phyloP scores from a whole-genome alignment of 164 flowering plant species.

The Chimonanthus salicifolius region DNA sequence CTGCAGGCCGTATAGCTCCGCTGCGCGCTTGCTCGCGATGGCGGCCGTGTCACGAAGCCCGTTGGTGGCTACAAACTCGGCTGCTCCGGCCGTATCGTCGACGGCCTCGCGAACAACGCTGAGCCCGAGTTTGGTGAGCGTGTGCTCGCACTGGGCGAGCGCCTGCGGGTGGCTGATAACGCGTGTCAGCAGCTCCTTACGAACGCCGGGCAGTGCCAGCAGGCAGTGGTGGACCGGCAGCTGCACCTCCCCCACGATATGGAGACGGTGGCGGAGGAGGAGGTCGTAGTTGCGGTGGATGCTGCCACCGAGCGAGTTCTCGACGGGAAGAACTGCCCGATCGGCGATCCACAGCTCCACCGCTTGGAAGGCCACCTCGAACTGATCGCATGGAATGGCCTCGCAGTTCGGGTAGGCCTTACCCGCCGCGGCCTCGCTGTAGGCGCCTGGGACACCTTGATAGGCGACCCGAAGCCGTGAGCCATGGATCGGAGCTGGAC shows the following conservation, averaged over 20 bases:
- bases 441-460: slow-evolving; percentile 28
- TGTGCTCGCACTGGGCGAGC: slow-evolving; percentile 23
- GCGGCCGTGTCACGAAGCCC: slow-evolving; percentile 26
- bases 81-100: slow-evolving; percentile 31
- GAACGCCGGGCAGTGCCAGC: slow-evolving; percentile 26
- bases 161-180: slow-evolving; percentile 30
- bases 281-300: slow-evolving; percentile 21
- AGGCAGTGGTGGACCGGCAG: slow-evolving; percentile 24
- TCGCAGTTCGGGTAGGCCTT: slow-evolving; percentile 19
- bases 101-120: slow-evolving; percentile 19
- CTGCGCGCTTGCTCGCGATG: slow-evolving; percentile 24
- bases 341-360: slow-evolving; percentile 19
- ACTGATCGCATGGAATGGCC: slow-evolving; percentile 20
- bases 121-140: slow-evolving; percentile 8
- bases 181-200: slow-evolving; percentile 14
- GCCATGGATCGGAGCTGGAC: not conserved
- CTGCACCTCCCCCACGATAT: slow-evolving; percentile 19
- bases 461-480: slow-evolving; percentile 16
- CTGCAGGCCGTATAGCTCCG: slow-evolving; percentile 19
- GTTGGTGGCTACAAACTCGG: slow-evolving; percentile 18
- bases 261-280: slow-evolving; percentile 12
- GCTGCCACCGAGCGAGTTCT: slow-evolving; percentile 27
- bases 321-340: slow-evolving; percentile 23
- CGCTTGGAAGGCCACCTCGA: slow-evolving; percentile 14
- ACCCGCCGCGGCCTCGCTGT: slow-evolving; percentile 25